Percentiles rank a stretch among this genome's conserved stretches.
These are phyloP conservation scores for Colletotrichum simmondsii DNA, from an alignment of 2,329 filamentous ascomycete genomes.

Conservation along the genomic window DNA sequence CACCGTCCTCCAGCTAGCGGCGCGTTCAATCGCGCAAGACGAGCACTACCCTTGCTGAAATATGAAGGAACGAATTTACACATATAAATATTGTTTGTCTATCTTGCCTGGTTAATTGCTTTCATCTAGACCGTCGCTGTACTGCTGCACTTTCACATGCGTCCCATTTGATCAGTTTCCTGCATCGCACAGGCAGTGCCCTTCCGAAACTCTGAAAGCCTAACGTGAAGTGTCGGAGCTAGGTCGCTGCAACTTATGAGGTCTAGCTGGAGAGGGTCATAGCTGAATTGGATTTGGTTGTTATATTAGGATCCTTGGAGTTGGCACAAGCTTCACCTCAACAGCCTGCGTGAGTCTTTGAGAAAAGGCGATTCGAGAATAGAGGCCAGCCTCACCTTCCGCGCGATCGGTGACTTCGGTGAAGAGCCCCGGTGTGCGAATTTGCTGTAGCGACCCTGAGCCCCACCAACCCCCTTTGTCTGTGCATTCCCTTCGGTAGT, in stretches of 20 bases:
- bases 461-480: conserved; percentile 31
- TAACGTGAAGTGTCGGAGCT: not conserved
- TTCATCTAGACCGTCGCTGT: not conserved
- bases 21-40: not conserved
- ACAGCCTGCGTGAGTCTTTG: not conserved
- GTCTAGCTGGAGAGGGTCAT: not conserved
- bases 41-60: not conserved
- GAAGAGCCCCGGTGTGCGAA: conserved; percentile 8
- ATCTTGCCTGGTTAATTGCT: not conserved
- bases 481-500: conserved; percentile 22
- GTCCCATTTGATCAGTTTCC: not conserved
- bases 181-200: not conserved
- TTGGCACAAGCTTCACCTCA: not conserved
- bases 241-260: not conserved
- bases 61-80: not conserved
- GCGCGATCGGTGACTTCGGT: conserved; percentile 7
- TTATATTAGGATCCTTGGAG: not conserved
- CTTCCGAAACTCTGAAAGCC: not conserved
- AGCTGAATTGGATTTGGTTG: not conserved
- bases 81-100: not conserved
- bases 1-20: not conserved
- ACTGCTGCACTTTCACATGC: not conserved
- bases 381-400: conserved; percentile 3
- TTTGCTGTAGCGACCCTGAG: conserved; percentile 30
- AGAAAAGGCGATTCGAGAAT: not conserved